phyloP scores from a whole-genome alignment of 768 basidiomycete genomes.

The Termitomyces eurrhizus region DNA sequence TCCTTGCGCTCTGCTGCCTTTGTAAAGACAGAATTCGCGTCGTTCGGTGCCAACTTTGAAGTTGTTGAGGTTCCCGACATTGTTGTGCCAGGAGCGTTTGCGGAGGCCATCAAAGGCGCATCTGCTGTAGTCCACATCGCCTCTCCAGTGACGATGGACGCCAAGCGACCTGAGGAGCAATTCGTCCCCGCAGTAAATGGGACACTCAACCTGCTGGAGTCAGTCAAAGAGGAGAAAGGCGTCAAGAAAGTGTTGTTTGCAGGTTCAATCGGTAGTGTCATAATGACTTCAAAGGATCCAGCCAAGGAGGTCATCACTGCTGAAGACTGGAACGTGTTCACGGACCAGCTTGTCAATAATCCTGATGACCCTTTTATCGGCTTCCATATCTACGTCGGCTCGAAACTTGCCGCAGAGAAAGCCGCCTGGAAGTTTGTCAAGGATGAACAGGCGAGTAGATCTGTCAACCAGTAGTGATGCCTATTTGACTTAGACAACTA shows the following conservation, averaged over 20 bases:
- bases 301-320: conserved; percentile 6
- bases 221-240: neutral
- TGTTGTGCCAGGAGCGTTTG: neutral
- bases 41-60: conserved; percentile 4
- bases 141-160: conserved; percentile 10
- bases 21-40: conserved; percentile 8
- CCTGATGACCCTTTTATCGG: conserved; percentile 9
- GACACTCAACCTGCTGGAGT: conserved; percentile 1
- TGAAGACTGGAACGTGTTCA: conserved; percentile 8
- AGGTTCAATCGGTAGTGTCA: conserved; percentile 10
- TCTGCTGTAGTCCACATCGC: conserved; percentile 10
- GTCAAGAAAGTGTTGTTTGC: conserved; percentile 9
- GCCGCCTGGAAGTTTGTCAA: conserved; percentile 11
- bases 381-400: conserved; percentile 12
- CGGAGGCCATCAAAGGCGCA: conserved; percentile 3
- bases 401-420: conserved; percentile 8
- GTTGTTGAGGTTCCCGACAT: conserved; percentile 9
- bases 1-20: conserved; percentile 1
- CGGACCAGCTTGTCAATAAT: conserved; percentile 8
- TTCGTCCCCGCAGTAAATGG: conserved; percentile 10
- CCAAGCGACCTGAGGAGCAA: conserved; percentile 9
- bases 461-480: neutral
- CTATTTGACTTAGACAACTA: too few species aligned
- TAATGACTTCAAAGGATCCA: conserved; percentile 12
- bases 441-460: conserved; percentile 3